phyloP scores from a whole-genome alignment of 345 rosid genomes.

The Citrus unshiu region DNA sequence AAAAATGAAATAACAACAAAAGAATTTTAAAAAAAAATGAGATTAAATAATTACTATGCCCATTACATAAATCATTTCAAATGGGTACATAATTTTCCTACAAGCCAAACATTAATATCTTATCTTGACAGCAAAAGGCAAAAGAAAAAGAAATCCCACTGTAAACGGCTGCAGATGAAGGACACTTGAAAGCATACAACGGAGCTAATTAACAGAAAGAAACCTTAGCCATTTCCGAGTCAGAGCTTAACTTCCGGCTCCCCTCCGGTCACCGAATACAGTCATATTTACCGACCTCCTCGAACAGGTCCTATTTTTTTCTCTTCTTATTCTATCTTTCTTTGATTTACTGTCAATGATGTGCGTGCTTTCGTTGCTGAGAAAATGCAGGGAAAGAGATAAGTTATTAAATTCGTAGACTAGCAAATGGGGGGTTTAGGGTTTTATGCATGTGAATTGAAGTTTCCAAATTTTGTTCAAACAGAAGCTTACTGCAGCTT shows the following conservation, averaged over 20 bases:
- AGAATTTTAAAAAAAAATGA: too few relatives aligned
- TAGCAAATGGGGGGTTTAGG: neutral
- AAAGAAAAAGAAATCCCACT: neutral
- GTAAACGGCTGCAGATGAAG: neutral
- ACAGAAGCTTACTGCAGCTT: neutral
- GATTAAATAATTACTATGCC: too few relatives aligned
- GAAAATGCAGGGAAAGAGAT: neutral
- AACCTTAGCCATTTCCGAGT: constrained; percentile 5
- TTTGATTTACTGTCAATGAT: neutral
- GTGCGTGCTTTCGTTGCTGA: neutral
- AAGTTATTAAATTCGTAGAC: neutral
- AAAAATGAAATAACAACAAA: too few relatives aligned
- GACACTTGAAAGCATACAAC: neutral
- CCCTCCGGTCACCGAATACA: neutral
- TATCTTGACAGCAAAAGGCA: neutral
- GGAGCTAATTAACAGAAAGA: neutral
- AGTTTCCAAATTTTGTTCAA: neutral
- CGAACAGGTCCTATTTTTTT: neutral
- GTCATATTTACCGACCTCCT: neutral
- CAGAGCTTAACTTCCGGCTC: neutral
- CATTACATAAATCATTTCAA: too few relatives aligned
- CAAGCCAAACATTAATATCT: too few relatives aligned
- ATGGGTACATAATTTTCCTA: too few relatives aligned
- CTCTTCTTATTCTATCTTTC: neutral
- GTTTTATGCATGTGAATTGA: neutral